These are phyloP conservation scores for Penicillium odoratum DNA, from an alignment of 495 filamentous ascomycete species.

Conservation along the genomic window DNA sequence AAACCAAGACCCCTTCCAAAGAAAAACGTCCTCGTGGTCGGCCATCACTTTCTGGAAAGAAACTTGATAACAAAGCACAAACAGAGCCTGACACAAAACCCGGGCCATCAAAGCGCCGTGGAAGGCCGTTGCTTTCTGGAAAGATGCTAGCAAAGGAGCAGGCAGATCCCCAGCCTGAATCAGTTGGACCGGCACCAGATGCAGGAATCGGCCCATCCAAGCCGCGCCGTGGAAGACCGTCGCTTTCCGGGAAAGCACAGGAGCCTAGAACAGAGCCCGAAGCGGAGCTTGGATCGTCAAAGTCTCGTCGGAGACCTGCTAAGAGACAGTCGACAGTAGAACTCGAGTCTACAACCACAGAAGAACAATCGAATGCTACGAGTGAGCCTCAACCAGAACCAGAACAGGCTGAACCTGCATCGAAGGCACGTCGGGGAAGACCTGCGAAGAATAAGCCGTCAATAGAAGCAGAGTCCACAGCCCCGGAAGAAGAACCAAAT, in stretches of 20 bases:
- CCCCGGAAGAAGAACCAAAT: constrained; percentile 25
- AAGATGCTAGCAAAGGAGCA: not conserved
- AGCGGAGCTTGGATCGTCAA: not conserved
- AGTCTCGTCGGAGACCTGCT: not conserved
- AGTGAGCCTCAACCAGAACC: constrained; percentile 11
- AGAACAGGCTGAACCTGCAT: constrained; percentile 10
- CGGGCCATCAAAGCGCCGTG: not conserved
- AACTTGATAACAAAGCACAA: not conserved
- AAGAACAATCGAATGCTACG: not conserved
- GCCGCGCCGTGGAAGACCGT: not conserved
- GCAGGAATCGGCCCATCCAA: not conserved
- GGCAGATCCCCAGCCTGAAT: no score
- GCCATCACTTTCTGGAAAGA: constrained; percentile 4
- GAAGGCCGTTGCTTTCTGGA: not conserved
- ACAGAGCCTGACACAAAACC: not conserved
- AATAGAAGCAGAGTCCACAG: constrained; percentile 12
- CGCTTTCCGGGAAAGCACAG: no score
- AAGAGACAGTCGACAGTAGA: not conserved
- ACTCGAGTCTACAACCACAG: not conserved
- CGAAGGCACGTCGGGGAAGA: constrained; percentile 21
- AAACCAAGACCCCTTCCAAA: not conserved
- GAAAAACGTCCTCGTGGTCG: not conserved
- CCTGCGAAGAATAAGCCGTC: constrained; percentile 17
- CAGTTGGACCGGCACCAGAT: not conserved
- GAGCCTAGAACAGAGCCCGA: not conserved